phyloP scores from a whole-genome alignment of 2,329 filamentous ascomycete genomes.

The Fusarium luffae region DNA sequence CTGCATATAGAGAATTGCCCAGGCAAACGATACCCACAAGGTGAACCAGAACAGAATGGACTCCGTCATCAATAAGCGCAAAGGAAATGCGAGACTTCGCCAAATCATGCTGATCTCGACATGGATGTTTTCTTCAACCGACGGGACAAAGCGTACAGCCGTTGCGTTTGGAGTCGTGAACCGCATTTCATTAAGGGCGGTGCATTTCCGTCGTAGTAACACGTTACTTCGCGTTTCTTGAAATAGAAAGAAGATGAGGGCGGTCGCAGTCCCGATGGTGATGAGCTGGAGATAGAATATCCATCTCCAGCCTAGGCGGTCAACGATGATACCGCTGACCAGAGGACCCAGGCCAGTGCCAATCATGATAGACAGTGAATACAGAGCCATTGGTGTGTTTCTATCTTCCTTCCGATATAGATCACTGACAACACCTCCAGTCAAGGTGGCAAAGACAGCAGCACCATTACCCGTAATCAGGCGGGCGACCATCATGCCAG shows the following conservation, averaged over 20 bases:
- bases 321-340: slow-evolving; percentile 67
- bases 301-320: slow-evolving; percentile 71
- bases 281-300: slow-evolving; percentile 76
- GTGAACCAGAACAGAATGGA: slow-evolving; percentile 74
- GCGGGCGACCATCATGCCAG: slow-evolving; percentile 70
- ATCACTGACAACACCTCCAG: slow-evolving; percentile 75
- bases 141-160: slow-evolving; percentile 8
- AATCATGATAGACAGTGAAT: slow-evolving; percentile 69
- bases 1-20: slow-evolving; percentile 76
- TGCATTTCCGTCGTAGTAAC: slow-evolving; percentile 69
- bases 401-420: slow-evolving; percentile 72
- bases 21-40: slow-evolving; percentile 76
- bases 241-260: slow-evolving; percentile 68
- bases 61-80: slow-evolving; percentile 65
- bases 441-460: slow-evolving; percentile 58
- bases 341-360: slow-evolving; percentile 73
- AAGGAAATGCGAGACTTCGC: slow-evolving; percentile 47
- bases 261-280: slow-evolving; percentile 64
- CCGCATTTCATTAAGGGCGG: slow-evolving; percentile 63
- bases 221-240: slow-evolving; percentile 76
- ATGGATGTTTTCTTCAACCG: slow-evolving; percentile 19
- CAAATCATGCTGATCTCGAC: slow-evolving; percentile 43
- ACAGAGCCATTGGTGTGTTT: slow-evolving; percentile 76
- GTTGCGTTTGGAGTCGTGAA: neutral
- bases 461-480: slow-evolving; percentile 72